Evolutionary conservation across 129 eudicot species (phyloP).

Genomic region (Chrysanthemum makinoi): DNA sequence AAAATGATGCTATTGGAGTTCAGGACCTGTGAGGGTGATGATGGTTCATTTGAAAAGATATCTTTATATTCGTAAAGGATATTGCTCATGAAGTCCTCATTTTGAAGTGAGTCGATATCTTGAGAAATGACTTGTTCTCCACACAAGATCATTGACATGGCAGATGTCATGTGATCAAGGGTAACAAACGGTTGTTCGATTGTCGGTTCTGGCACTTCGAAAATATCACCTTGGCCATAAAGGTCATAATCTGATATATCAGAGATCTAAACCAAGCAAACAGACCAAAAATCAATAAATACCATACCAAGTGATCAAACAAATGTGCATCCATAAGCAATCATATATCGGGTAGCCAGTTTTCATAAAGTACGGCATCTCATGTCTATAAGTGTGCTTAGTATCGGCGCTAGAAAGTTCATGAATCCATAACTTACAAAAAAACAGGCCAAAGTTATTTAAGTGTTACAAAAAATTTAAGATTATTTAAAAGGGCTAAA

Average conservation of each 20-base stretch:
- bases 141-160: constrained; percentile 58
- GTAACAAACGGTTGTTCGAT: constrained; percentile 56
- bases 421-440: too few relatives aligned
- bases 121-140: constrained; percentile 52
- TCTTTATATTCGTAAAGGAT: constrained; percentile 48
- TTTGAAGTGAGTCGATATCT: constrained; percentile 50
- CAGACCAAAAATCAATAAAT: constrained; percentile 1
- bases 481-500: too few relatives aligned
- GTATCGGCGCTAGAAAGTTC: too few relatives aligned
- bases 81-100: constrained; percentile 58
- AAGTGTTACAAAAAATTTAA: too few relatives aligned
- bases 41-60: constrained; percentile 47
- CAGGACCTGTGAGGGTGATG: constrained; percentile 38
- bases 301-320: neutral
- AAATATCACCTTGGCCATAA: constrained; percentile 72
- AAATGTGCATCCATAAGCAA: neutral
- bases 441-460: too few relatives aligned
- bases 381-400: too few relatives aligned
- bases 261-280: constrained; percentile 45
- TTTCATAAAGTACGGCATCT: too few relatives aligned
- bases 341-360: neutral
- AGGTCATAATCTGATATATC: constrained; percentile 62
- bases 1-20: constrained; percentile 25
- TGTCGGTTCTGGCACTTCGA: constrained; percentile 70
- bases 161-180: constrained; percentile 52